Evolutionary conservation across 495 filamentous ascomycete species (phyloP).

Genomic region (Neurospora tetraspora): DNA sequence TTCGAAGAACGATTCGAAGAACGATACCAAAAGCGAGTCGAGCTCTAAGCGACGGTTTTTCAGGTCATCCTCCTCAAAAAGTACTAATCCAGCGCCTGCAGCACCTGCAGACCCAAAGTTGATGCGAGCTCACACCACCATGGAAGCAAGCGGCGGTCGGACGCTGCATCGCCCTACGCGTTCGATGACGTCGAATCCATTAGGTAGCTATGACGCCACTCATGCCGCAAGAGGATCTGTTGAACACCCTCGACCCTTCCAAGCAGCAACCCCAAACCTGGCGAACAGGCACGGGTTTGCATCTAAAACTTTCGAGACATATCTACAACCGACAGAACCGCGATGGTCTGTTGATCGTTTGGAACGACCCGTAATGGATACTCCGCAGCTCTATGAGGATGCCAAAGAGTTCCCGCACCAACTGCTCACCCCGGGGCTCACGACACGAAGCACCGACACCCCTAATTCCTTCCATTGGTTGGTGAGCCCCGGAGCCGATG

Average conservation of each 20-base stretch:
- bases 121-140: neutral
- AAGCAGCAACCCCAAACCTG: neutral
- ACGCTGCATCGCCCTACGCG: neutral
- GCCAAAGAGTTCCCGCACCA: constrained; percentile 9
- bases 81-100: neutral
- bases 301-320: neutral
- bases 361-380: constrained; percentile 16
- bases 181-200: neutral
- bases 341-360: neutral
- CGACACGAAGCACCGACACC: constrained; percentile 2
- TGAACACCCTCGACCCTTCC: neutral
- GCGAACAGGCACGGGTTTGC: neutral
- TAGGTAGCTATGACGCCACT: neutral
- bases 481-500: constrained; percentile 8
- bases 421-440: constrained; percentile 1
- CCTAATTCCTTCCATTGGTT: constrained; percentile 1
- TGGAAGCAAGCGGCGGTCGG: neutral
- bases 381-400: constrained; percentile 12
- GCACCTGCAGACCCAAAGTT: neutral
- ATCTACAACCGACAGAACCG: neutral
- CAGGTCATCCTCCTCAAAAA: neutral
- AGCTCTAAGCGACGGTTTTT: neutral
- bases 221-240: neutral
- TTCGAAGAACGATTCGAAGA: neutral
- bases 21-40: neutral